These are phyloP conservation scores for Fusarium paranaense DNA, from an alignment of 2,329 filamentous ascomycete species.

Conservation along the genomic window DNA sequence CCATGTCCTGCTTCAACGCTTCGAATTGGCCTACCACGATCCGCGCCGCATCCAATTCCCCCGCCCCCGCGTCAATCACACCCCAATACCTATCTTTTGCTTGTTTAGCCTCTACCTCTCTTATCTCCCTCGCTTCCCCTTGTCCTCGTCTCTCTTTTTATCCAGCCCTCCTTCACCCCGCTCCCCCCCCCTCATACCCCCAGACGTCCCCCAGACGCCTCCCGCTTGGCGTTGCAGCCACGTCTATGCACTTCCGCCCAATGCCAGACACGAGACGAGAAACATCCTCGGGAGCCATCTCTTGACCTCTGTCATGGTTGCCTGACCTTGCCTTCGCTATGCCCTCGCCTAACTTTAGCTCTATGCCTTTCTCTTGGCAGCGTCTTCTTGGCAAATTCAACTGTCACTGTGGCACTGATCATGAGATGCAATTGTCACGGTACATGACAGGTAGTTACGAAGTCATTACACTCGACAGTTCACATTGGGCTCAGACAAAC, in stretches of 20 bases:
- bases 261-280: not conserved
- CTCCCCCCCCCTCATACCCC: not conserved
- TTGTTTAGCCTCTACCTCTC: not conserved
- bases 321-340: not conserved
- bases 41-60: not conserved
- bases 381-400: constrained; percentile 1
- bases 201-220: constrained; percentile 20
- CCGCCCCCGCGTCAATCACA: constrained; percentile 7
- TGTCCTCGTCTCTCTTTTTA: not conserved
- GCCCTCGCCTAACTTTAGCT: not conserved
- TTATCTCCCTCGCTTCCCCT: not conserved
- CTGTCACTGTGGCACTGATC: constrained; percentile 20
- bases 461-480: not conserved
- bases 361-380: constrained; percentile 1
- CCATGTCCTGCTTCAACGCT: not conserved
- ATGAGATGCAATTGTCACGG: constrained; percentile 11
- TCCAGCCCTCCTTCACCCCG: not conserved
- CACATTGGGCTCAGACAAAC: constrained; percentile 7
- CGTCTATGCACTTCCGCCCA: not conserved
- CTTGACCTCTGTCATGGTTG: constrained; percentile 1
- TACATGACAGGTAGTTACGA: not conserved
- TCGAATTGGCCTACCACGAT: constrained; percentile 16
- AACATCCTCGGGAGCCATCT: not conserved
- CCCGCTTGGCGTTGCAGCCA: constrained; percentile 21
- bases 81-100: not conserved